These are phyloP conservation scores for Yamadazyma songkhlaensis DNA, from an alignment of 1,139 yeast genomes.

Conservation along the genomic window DNA sequence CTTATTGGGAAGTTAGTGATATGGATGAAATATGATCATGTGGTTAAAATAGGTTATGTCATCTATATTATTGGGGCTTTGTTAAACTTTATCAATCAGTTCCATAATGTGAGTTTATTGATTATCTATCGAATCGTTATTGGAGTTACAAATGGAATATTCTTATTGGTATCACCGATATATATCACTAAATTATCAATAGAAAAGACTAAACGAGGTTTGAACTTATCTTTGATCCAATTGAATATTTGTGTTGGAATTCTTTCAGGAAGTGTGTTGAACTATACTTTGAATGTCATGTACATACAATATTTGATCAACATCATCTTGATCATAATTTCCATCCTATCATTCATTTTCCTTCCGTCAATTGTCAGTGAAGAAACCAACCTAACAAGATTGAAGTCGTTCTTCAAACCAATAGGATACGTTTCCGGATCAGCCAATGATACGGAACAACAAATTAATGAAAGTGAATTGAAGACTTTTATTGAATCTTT, in stretches of 20 bases:
- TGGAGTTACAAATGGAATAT: conserved; percentile 27
- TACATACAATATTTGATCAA: conserved; percentile 8
- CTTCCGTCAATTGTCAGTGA: conserved; percentile 9
- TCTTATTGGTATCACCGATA: conserved; percentile 26
- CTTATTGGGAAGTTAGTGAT: conserved; percentile 7
- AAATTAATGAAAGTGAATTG: background rate
- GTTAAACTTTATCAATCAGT: conserved; percentile 7
- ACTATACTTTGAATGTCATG: conserved; percentile 8
- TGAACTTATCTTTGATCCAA: conserved; percentile 24
- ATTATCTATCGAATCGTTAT: conserved; percentile 20
- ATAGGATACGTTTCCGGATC: no score
- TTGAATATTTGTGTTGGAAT: conserved; percentile 22
- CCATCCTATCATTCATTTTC: conserved; percentile 3
- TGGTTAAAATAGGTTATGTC: conserved; percentile 9
- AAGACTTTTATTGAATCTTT: background rate
- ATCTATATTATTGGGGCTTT: conserved; percentile 10
- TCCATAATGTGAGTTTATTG: conserved; percentile 11
- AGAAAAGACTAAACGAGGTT: conserved; percentile 15
- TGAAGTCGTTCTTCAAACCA: conserved; percentile 5
- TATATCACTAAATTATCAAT: conserved; percentile 21
- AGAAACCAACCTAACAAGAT: conserved; percentile 4
- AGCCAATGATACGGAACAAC: background rate
- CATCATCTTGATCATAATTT: conserved; percentile 4
- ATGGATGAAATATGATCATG: conserved; percentile 2
- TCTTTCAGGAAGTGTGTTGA: conserved; percentile 19